Percentiles rank a stretch among this genome's conserved stretches.
phyloP scores from a whole-genome alignment of 2,329 filamentous ascomycete species.

The Fusarium dimerum region DNA sequence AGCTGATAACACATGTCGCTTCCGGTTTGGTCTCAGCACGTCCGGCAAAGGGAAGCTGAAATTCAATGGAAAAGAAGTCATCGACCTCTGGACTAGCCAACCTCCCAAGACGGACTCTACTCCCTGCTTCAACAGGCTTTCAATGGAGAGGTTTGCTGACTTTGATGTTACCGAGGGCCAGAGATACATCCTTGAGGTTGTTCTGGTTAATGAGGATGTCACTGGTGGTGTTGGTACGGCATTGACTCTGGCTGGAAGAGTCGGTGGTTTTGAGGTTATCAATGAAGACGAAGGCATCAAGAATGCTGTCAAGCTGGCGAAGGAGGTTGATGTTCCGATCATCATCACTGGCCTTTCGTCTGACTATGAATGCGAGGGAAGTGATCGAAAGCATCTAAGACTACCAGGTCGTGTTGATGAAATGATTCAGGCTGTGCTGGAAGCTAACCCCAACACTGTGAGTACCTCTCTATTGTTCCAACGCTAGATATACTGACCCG shows the following conservation, averaged over 20 bases:
- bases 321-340: conserved; percentile 56
- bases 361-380: conserved; percentile 48
- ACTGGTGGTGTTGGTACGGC: conserved; percentile 24
- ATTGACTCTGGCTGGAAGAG: conserved; percentile 17
- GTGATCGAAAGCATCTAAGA: conserved; percentile 69
- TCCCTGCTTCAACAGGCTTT: conserved; percentile 34
- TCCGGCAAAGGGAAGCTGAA: conserved; percentile 37
- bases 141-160: conserved; percentile 20
- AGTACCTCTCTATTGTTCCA: conserved; percentile 33
- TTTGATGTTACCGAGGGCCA: conserved; percentile 5
- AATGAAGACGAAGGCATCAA: conserved; percentile 33
- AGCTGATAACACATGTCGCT: not conserved
- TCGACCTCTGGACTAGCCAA: conserved; percentile 35
- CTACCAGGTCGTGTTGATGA: conserved; percentile 61
- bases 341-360: conserved; percentile 56
- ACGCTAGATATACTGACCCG: not conserved
- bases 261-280: conserved; percentile 19
- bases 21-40: conserved; percentile 35
- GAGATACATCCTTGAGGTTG: conserved; percentile 14
- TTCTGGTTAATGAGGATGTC: conserved; percentile 23
- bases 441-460: conserved; percentile 58
- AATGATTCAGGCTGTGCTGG: conserved; percentile 55
- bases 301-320: conserved; percentile 30
- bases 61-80: conserved; percentile 34
- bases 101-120: conserved; percentile 34